Evolutionary conservation across 176 grass and related monocot genomes (phyloP).

Genomic region (Tillandsia fasciculata): DNA sequence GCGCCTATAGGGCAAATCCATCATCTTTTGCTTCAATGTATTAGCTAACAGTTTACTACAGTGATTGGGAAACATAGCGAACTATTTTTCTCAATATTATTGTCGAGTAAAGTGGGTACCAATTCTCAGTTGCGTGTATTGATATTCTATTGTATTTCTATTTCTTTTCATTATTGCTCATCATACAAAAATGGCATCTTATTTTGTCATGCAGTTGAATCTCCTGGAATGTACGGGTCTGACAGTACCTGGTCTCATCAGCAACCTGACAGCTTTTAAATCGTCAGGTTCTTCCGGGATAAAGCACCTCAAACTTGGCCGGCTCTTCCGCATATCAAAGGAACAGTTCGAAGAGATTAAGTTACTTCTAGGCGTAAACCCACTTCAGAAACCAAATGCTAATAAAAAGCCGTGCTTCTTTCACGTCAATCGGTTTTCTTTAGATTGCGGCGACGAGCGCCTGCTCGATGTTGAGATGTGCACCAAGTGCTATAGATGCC

Average conservation of each 20-base stretch:
- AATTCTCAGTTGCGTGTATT: too few species aligned
- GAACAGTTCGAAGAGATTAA: slow-evolving; percentile 50
- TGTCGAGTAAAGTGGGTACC: too few species aligned
- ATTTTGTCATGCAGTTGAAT: slow-evolving; percentile 43
- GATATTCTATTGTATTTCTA: background rate
- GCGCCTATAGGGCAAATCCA: too few species aligned
- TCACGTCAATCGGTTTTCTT: slow-evolving; percentile 34
- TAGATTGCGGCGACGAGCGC: slow-evolving; percentile 43
- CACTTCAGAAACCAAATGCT: slow-evolving; percentile 20
- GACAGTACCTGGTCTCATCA: slow-evolving; percentile 51
- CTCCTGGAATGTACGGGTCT: slow-evolving; percentile 44
- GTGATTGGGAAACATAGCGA: too few species aligned
- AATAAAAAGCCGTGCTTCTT: slow-evolving; percentile 31
- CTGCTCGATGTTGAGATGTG: slow-evolving; percentile 77
- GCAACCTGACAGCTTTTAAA: slow-evolving; percentile 61
- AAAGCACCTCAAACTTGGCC: slow-evolving; percentile 53
- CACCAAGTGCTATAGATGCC: slow-evolving; percentile 51
- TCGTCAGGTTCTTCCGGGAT: slow-evolving; percentile 34
- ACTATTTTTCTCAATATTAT: too few species aligned
- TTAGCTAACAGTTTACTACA: too few species aligned
- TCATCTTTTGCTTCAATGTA: too few species aligned
- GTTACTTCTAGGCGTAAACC: slow-evolving; percentile 40
- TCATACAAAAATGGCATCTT: background rate
- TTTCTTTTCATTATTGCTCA: background rate
- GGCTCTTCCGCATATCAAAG: slow-evolving; percentile 38